Percentiles rank a stretch among this genome's conserved stretches.
Conservation (phyloP, 2,329 filamentous ascomycete genomes). For the Aspergillus persii region DNA sequence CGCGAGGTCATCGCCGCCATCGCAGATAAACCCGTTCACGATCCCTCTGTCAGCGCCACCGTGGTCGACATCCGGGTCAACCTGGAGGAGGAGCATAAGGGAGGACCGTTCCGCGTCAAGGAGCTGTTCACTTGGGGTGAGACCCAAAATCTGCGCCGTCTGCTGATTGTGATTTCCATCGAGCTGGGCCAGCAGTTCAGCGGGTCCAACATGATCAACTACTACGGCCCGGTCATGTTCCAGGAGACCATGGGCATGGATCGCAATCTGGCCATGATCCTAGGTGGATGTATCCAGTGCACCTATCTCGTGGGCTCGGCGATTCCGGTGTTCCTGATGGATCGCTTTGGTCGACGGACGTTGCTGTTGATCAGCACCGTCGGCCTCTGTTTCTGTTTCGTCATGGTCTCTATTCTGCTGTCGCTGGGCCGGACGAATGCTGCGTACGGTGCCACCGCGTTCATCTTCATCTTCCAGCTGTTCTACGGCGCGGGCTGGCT, state of each 20-base stretch:
- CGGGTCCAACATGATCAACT: conserved; percentile 41
- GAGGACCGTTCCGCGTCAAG: conserved; percentile 35
- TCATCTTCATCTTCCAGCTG: conserved; percentile 48
- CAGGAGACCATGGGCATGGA: conserved; percentile 39
- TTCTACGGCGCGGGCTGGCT: conserved; percentile 46
- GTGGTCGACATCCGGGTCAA: conserved; percentile 22
- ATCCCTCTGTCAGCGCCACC: conserved; percentile 13
- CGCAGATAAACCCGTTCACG: conserved; percentile 9
- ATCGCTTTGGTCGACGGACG: conserved; percentile 42
- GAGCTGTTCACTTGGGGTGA: conserved; percentile 35
- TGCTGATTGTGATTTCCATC: conserved; percentile 33
- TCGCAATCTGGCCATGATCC: conserved; percentile 52
- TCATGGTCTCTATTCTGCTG: conserved; percentile 40
- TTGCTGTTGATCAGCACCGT: conserved; percentile 43
- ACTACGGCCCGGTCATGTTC: conserved; percentile 43
- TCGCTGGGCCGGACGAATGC: conserved; percentile 29
- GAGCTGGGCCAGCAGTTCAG: conserved; percentile 39
- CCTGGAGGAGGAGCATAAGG: conserved; percentile 23
- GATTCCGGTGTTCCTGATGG: conserved; percentile 44
- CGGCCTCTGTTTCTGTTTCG: conserved; percentile 46
- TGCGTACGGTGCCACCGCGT: conserved; percentile 44
- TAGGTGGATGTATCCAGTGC: conserved; percentile 48
- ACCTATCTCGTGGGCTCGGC: conserved; percentile 42
- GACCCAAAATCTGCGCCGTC: conserved; percentile 33
- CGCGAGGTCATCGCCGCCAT: conserved; percentile 24